phyloP scores from a whole-genome alignment of 2,329 filamentous ascomycete genomes.

The Colletotrichum liaoningense region DNA sequence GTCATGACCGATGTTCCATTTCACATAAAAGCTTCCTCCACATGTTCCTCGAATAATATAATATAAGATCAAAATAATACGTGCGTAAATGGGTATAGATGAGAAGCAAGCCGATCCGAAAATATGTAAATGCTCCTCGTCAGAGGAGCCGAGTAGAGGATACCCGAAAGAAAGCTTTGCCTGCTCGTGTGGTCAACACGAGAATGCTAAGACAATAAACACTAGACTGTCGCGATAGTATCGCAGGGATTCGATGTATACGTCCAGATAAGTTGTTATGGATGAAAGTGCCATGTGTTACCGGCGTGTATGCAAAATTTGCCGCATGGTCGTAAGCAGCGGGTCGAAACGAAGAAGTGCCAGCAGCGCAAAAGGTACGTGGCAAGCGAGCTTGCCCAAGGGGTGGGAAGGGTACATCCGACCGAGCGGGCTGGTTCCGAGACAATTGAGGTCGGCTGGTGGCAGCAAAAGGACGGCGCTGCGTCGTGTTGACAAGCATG shows the following conservation, averaged over 20 bases:
- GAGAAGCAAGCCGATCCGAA: conserved; percentile 35
- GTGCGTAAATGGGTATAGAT: conserved; percentile 38
- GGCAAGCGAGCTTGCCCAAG: conserved; percentile 24
- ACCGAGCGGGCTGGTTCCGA: conserved; percentile 39
- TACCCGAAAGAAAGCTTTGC: conserved; percentile 32
- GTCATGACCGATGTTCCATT: conserved; percentile 32
- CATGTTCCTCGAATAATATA: conserved; percentile 17
- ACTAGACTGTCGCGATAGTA: conserved; percentile 28
- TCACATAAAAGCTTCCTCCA: conserved; percentile 23
- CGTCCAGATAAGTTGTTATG: conserved; percentile 22
- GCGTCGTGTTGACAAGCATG: conserved; percentile 29
- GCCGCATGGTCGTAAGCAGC: conserved; percentile 32
- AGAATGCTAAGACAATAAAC: conserved; percentile 37
- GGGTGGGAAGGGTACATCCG: conserved; percentile 4
- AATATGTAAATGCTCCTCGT: conserved; percentile 18
- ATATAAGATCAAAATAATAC: conserved; percentile 32
- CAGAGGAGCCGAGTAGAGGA: neutral
- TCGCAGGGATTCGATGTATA: conserved; percentile 16
- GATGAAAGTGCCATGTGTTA: conserved; percentile 23
- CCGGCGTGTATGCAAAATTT: conserved; percentile 28
- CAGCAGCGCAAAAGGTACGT: conserved; percentile 27
- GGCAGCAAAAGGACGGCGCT: conserved; percentile 22
- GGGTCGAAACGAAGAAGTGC: conserved; percentile 30
- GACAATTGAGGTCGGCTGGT: conserved; percentile 45
- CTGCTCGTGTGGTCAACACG: conserved; percentile 9